Evolutionary conservation across 2,329 filamentous ascomycete species (phyloP).

Genomic region (Alternaria burnsii): DNA sequence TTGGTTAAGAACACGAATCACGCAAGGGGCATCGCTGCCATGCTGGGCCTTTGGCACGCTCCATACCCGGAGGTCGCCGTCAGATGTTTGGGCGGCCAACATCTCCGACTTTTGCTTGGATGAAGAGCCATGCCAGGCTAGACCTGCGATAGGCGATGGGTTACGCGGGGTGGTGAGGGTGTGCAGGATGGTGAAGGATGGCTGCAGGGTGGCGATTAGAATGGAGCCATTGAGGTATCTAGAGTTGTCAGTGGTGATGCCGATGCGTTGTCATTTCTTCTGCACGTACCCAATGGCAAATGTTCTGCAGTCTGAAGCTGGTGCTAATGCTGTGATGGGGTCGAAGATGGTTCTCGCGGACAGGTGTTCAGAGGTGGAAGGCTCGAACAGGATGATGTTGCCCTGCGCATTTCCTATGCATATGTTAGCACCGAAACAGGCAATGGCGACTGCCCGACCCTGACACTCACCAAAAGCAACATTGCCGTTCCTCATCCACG

Average conservation of each 20-base stretch:
- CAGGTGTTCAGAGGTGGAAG: conserved; percentile 89
- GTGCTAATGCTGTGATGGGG: conserved; percentile 91
- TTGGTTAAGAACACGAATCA: conserved; percentile 85
- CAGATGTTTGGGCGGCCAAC: conserved; percentile 89
- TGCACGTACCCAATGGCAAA: conserved; percentile 87
- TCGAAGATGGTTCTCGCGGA: conserved; percentile 93
- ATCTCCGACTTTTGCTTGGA: conserved; percentile 97
- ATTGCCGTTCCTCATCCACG: conserved; percentile 98
- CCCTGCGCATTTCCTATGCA: conserved; percentile 84
- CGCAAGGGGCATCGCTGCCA: conserved; percentile 77
- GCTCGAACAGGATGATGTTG: conserved; percentile 93
- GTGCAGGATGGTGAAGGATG: conserved; percentile 92
- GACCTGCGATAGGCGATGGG: conserved; percentile 84
- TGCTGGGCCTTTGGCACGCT: conserved; percentile 86
- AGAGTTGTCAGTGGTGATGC: conserved; percentile 26
- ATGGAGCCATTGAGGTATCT: conserved; percentile 97
- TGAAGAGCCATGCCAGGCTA: conserved; percentile 96
- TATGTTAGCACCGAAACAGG: conserved; percentile 20
- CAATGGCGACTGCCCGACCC: conserved; percentile 7
- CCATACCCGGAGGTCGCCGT: conserved; percentile 95
- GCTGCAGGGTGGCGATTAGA: conserved; percentile 86
- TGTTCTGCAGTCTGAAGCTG: conserved; percentile 86
- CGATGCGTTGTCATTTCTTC: background rate
- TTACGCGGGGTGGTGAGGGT: conserved; percentile 84
- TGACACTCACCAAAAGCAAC: conserved; percentile 86